Conservation (phyloP, 1,284 basidiomycete species). For the Cutaneotrichosporon sp. region DNA sequence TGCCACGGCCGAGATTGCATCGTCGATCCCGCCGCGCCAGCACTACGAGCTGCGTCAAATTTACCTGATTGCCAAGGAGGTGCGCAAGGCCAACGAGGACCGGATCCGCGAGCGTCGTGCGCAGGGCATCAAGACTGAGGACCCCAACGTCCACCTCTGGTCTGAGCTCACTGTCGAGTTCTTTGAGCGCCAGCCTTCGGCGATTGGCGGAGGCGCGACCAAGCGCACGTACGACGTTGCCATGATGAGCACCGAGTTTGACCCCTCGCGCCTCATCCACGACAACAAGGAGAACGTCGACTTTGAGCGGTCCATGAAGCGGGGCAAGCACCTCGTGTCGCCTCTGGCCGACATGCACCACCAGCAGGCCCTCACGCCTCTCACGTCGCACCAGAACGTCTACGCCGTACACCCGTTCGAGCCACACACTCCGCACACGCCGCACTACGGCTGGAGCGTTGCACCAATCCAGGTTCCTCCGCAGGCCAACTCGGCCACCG, state of each 20-base stretch:
- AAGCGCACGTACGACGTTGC: slow-evolving; percentile 12
- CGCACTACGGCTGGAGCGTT: slow-evolving; percentile 13
- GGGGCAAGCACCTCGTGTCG: slow-evolving; percentile 12
- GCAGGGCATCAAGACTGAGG: background rate
- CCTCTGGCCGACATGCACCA: slow-evolving; percentile 2
- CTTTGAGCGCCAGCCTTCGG: slow-evolving; percentile 29
- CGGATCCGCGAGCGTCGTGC: slow-evolving; percentile 10
- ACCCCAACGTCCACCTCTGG: slow-evolving; percentile 11
- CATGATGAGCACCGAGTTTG: slow-evolving; percentile 8
- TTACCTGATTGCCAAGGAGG: slow-evolving; percentile 51
- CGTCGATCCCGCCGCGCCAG: slow-evolving; percentile 50
- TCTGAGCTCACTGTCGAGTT: slow-evolving; percentile 14
- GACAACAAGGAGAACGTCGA: slow-evolving; percentile 20
- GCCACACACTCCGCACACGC: slow-evolving; percentile 9
- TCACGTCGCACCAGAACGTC: slow-evolving; percentile 17
- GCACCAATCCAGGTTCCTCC: slow-evolving; percentile 8
- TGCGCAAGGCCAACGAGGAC: slow-evolving; percentile 23
- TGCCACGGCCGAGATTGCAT: slow-evolving; percentile 51
- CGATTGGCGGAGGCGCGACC: slow-evolving; percentile 5
- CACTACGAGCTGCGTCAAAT: slow-evolving; percentile 51
- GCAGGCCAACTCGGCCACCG: background rate
- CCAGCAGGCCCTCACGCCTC: slow-evolving; percentile 10
- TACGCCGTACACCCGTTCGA: slow-evolving; percentile 18
- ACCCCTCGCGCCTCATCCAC: slow-evolving; percentile 4
- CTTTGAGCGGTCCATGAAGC: slow-evolving; percentile 15